These are phyloP conservation scores for Dioscorea cayenensis DNA, from an alignment of 116 monocot species.

Conservation along the genomic window DNA sequence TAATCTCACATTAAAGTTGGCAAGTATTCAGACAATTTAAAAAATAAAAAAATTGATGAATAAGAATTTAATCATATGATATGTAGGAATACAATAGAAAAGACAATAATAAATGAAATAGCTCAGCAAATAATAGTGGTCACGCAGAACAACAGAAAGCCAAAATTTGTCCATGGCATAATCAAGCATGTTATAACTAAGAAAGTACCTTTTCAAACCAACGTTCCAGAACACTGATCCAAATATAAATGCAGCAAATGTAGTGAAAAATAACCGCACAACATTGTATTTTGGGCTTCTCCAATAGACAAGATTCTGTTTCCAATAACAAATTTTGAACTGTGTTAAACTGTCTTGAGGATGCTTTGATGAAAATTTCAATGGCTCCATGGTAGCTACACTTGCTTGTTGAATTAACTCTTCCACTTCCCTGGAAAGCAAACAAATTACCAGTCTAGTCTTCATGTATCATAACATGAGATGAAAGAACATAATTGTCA, in stretches of 20 bases:
- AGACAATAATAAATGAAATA: no score
- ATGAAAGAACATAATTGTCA: neutral
- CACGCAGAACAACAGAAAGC: no score
- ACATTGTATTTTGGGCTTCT: constrained; percentile 51
- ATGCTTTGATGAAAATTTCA: constrained; percentile 34
- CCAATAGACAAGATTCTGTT: constrained; percentile 55
- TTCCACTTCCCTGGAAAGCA: constrained; percentile 29
- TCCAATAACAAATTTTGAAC: constrained; percentile 28
- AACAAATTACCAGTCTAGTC: neutral
- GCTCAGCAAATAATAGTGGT: no score
- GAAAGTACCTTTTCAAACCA: constrained; percentile 28
- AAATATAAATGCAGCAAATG: constrained; percentile 28
- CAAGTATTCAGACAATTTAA: no score
- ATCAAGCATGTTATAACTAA: neutral
- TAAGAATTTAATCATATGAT: no score
- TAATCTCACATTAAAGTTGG: no score
- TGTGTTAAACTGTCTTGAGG: constrained; percentile 32
- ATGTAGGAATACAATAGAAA: no score
- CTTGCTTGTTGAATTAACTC: constrained; percentile 32
- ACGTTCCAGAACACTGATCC: constrained; percentile 49
- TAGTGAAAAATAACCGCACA: constrained; percentile 44
- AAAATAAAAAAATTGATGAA: no score
- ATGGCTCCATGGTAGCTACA: constrained; percentile 27
- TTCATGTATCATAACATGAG: neutral
- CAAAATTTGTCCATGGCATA: no score